Percentiles rank a stretch among this genome's conserved stretches.
These are phyloP conservation scores for Monosporozyma solicola DNA, from an alignment of 805 yeast genomes.

Conservation along the genomic window DNA sequence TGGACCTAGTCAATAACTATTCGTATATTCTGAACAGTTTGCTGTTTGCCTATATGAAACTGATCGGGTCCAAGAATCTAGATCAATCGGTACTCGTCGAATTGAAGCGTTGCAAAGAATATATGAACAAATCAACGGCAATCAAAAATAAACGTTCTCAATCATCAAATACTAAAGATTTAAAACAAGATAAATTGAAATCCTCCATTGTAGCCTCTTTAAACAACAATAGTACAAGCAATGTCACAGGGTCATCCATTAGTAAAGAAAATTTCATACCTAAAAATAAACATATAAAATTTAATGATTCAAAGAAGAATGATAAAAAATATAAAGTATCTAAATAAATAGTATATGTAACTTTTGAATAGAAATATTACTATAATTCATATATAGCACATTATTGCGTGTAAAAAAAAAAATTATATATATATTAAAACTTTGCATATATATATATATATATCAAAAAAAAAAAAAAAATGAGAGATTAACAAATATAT, in stretches of 20 bases:
- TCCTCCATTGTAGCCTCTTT: constrained; percentile 40
- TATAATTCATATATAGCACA: not conserved
- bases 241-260: constrained; percentile 36
- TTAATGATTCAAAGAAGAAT: constrained; percentile 21
- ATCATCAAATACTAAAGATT: constrained; percentile 13
- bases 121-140: constrained; percentile 46
- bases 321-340: not conserved
- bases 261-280: constrained; percentile 41
- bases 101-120: constrained; percentile 54
- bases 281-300: constrained; percentile 43
- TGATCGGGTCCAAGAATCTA: constrained; percentile 18
- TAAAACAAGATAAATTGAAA: constrained; percentile 34
- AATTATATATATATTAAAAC: not conserved
- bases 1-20: constrained; percentile 21
- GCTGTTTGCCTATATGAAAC: constrained; percentile 24
- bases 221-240: constrained; percentile 8
- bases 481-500: not conserved
- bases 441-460: not conserved
- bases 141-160: constrained; percentile 5
- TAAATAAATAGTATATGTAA: not conserved
- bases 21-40: constrained; percentile 25
- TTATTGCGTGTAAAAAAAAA: not conserved
- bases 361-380: not conserved
- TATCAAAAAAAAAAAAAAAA: not conserved
- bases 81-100: constrained; percentile 51